phyloP scores from a whole-genome alignment of 2,329 filamentous ascomycete species.

The Epichloe uncinata region DNA sequence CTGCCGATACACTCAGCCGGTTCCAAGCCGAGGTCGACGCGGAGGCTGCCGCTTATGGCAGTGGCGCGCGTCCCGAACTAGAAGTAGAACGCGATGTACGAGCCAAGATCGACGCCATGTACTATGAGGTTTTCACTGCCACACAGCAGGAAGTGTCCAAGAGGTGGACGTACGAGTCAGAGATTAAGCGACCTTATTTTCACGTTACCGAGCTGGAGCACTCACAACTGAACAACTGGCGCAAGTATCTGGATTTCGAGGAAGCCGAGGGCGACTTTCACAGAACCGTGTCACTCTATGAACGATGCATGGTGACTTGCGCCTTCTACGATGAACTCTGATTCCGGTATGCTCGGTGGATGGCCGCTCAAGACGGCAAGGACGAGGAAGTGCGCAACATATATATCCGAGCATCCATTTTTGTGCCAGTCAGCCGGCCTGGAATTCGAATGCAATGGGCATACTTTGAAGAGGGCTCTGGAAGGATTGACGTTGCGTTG shows the following conservation, averaged over 20 bases:
- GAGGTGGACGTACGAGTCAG: slow-evolving; percentile 87
- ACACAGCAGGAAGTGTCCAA: slow-evolving; percentile 84
- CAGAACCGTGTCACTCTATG: slow-evolving; percentile 74
- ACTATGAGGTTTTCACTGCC: slow-evolving; percentile 65
- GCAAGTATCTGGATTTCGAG: slow-evolving; percentile 93
- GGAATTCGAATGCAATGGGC: slow-evolving; percentile 82
- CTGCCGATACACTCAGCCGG: slow-evolving; percentile 51
- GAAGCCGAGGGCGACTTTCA: slow-evolving; percentile 64
- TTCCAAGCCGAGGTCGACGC: slow-evolving; percentile 61
- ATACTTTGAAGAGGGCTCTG: slow-evolving; percentile 82
- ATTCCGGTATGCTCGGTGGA: slow-evolving; percentile 95
- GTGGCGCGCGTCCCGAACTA: slow-evolving; percentile 48
- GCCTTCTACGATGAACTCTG: slow-evolving; percentile 97
- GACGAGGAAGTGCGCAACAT: slow-evolving; percentile 86
- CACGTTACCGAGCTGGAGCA: slow-evolving; percentile 89
- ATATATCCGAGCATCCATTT: slow-evolving; percentile 80
- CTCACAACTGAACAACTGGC: slow-evolving; percentile 76
- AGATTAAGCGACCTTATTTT: slow-evolving; percentile 93
- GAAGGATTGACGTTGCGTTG: slow-evolving; percentile 61
- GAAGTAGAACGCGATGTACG: slow-evolving; percentile 79
- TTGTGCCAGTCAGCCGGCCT: slow-evolving; percentile 74
- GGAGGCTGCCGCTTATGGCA: slow-evolving; percentile 41
- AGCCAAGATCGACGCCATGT: slow-evolving; percentile 63
- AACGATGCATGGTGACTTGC: slow-evolving; percentile 83
- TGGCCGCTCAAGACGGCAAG: slow-evolving; percentile 66